Base-by-base conservation (phyloP, 305 asterid genomes). In the Caryopteris hybrid region DNA sequence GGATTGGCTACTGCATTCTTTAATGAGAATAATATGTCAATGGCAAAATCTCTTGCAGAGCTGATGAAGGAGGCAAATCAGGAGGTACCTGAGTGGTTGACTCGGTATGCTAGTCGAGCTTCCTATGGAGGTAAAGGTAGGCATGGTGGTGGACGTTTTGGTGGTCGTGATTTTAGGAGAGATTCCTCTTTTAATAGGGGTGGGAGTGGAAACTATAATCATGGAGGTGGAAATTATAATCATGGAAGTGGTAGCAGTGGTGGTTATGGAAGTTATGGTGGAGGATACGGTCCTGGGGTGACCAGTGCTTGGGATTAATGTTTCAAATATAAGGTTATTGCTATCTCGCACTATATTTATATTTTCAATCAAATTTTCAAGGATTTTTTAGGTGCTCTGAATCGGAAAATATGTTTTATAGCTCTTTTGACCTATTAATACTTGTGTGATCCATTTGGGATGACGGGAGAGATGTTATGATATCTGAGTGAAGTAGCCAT, bases 1-100 rank as follows among this genome's bases (percentile, higher is more conserved):
- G 88, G 90, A 78, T 64, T 86, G 78, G 93, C 93, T 5, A 86
- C 93, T 6, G 93, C 93, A 41, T 83, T 86, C 73, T 83, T 86
- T 59, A 83, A 86, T 4, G 92, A 86, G 59, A 78, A 69, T 31
- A 83, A 83, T 52, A 59, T n/a, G 66, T 81, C 92, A 6, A 20
- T 86, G 81, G 84, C 92, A 20, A 83, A 80, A 71, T 25, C 89
- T 0, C 68, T 86, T 27, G 78, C 86, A 31, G 89, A 86, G 3
- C 41, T 86, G 77, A 86, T 86, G 92, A 78, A 74, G 69, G 93
- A 86, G 71, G 83, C 93, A 43, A 82, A 84, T 68, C 93, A 86
- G 66, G 90, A 84, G 61, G 93, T 86, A 29, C 93, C 93, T 0
- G 90, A 80, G 0, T 86, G 92, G 92, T 60, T 86, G 81, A 66